A percentile compares a stretch with the other conserved stretches of the same genome.
Evolutionary conservation across 176 grass and related monocot species (phyloP).

Genomic region (Olyra latifolia): DNA sequence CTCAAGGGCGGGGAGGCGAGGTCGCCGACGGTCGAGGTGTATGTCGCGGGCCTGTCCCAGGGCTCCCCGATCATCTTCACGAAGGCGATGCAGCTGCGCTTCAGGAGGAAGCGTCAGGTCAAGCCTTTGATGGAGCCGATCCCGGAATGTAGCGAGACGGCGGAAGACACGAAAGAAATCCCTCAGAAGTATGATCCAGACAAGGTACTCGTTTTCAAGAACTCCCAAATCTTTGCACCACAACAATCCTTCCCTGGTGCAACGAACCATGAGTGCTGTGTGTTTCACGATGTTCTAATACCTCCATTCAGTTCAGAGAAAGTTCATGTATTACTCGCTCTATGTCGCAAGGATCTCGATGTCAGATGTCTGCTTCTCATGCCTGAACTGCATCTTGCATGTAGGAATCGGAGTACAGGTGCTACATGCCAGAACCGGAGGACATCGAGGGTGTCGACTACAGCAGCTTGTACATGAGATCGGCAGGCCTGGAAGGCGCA

Average conservation of each 20-base stretch:
- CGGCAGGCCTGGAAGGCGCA: slow-evolving; percentile 17
- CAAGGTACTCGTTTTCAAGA: slow-evolving; percentile 7
- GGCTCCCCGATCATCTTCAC: slow-evolving; percentile 68
- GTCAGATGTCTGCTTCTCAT: too few relatives aligned
- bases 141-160: slow-evolving; percentile 51
- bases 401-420: slow-evolving; percentile 54
- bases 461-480: slow-evolving; percentile 24
- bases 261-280: background rate
- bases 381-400: background rate
- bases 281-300: background rate
- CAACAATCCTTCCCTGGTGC: background rate
- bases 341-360: too few relatives aligned
- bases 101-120: slow-evolving; percentile 28
- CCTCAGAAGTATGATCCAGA: background rate
- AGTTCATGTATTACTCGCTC: too few relatives aligned
- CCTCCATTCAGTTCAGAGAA: background rate
- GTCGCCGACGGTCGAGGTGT: slow-evolving; percentile 58
- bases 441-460: slow-evolving; percentile 30
- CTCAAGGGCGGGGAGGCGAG: slow-evolving; percentile 21
- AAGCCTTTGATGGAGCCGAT: slow-evolving; percentile 56
- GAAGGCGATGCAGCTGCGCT: slow-evolving; percentile 54
- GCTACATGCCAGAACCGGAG: slow-evolving; percentile 52
- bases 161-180: slow-evolving; percentile 7
- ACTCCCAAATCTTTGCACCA: background rate
- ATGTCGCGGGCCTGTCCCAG: slow-evolving; percentile 60